Evolutionary conservation across 2,329 filamentous ascomycete species (phyloP).

Genomic region (Cladosporium sp.): DNA sequence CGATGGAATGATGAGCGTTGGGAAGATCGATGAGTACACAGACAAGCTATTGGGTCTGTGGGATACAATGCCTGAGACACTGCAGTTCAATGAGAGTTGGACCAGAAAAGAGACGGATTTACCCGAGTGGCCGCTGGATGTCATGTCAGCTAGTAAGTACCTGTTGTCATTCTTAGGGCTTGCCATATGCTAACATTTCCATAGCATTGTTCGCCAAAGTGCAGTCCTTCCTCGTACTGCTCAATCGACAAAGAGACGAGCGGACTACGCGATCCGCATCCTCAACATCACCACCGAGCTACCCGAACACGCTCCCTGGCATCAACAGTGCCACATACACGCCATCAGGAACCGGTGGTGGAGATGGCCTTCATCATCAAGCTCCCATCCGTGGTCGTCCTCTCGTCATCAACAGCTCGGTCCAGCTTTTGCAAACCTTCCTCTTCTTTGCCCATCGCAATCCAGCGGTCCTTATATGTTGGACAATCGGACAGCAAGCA

Average conservation of each 20-base stretch:
- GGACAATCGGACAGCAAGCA: conserved; percentile 51
- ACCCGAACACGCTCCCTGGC: background rate
- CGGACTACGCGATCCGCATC: conserved; percentile 27
- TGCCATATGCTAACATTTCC: conserved; percentile 1
- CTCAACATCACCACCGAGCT: conserved; percentile 15
- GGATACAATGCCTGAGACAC: conserved; percentile 49
- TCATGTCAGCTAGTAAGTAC: conserved; percentile 46
- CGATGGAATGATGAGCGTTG: conserved; percentile 42
- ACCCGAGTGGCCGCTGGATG: conserved; percentile 50
- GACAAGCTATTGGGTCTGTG: conserved; percentile 45
- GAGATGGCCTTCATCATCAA: conserved; percentile 28
- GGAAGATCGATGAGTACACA: conserved; percentile 50
- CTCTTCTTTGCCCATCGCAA: conserved; percentile 48
- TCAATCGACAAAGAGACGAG: conserved; percentile 49
- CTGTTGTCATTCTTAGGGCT: too few relatives aligned
- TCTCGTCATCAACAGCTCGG: conserved; percentile 45
- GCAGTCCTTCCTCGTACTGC: conserved; percentile 50
- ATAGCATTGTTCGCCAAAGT: conserved; percentile 49
- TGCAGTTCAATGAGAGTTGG: conserved; percentile 52
- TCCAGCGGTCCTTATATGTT: conserved; percentile 48
- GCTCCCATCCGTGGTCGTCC: conserved; percentile 40
- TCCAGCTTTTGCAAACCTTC: conserved; percentile 46
- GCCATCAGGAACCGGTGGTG: background rate
- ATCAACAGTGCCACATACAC: conserved; percentile 10
- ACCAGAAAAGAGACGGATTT: conserved; percentile 38